Conservation (phyloP, 495 filamentous ascomycete genomes). For the Baudoinia panamericana region DNA sequence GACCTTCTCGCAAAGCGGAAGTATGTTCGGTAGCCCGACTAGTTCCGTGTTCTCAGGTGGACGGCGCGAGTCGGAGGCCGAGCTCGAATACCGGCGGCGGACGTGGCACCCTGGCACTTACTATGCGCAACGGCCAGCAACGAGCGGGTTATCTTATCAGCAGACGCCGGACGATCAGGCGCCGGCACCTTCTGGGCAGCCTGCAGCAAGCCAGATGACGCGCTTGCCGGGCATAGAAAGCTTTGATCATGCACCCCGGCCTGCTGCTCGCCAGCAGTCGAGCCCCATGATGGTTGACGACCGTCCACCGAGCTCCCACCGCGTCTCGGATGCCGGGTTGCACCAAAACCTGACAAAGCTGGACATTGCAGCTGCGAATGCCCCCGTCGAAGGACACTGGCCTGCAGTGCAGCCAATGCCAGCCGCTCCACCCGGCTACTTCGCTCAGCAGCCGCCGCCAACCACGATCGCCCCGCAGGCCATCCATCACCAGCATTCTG, state of each 20-base stretch:
- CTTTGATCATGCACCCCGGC: slow-evolving; percentile 63
- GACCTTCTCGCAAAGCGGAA: slow-evolving; percentile 42
- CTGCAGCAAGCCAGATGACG: slow-evolving; percentile 39
- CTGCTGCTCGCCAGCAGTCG: slow-evolving; percentile 26
- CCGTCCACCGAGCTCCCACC: slow-evolving; percentile 21
- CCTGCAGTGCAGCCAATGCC: slow-evolving; percentile 28
- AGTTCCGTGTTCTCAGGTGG: slow-evolving; percentile 49
- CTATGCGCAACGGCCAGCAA: slow-evolving; percentile 42
- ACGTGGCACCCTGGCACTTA: slow-evolving; percentile 85
- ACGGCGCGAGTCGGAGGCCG: slow-evolving; percentile 52
- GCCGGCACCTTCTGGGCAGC: slow-evolving; percentile 39
- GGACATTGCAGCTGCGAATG: slow-evolving; percentile 48
- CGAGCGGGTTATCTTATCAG: slow-evolving; percentile 44
- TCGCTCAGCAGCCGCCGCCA: slow-evolving; percentile 24
- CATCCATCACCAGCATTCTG: slow-evolving; percentile 12
- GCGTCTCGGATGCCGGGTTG: slow-evolving; percentile 56
- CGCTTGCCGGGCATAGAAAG: slow-evolving; percentile 82
- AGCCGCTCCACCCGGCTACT: slow-evolving; percentile 3
- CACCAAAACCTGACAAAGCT: slow-evolving; percentile 62
- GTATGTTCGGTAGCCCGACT: slow-evolving; percentile 59
- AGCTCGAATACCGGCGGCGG: slow-evolving; percentile 65
- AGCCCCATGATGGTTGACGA: slow-evolving; percentile 34
- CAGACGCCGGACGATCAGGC: slow-evolving; percentile 47
- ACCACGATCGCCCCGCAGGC: slow-evolving; percentile 7
- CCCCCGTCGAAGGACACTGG: slow-evolving; percentile 22